Evolutionary conservation across 129 eudicot species (phyloP).

Genomic region (Daucus carota): DH1_v3.0 NC_030382.2:56841001-56841500

Average conservation of each 20-base stretch:
- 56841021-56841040: neutral
- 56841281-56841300: neutral
- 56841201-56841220: neutral
- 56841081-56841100: neutral
- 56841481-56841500: too few species aligned
- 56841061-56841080: slow-evolving; percentile 1
- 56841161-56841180: slow-evolving; percentile 19
- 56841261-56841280: neutral
- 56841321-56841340: too few species aligned
- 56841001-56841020: neutral
- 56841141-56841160: neutral
- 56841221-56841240: neutral
- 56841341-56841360: too few species aligned
- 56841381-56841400: too few species aligned
- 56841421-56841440: too few species aligned
- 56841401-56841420: too few species aligned
- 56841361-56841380: too few species aligned
- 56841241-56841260: neutral
- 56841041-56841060: slow-evolving; percentile 16
- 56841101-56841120: slow-evolving; percentile 18
- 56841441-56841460: too few species aligned
- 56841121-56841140: neutral
- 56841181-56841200: neutral
- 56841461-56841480: too few species aligned
- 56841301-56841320: too few species aligned